These are phyloP conservation scores for Hanseniaspora lindneri DNA, from an alignment of 805 yeast genomes.

Conservation along the genomic window DNA sequence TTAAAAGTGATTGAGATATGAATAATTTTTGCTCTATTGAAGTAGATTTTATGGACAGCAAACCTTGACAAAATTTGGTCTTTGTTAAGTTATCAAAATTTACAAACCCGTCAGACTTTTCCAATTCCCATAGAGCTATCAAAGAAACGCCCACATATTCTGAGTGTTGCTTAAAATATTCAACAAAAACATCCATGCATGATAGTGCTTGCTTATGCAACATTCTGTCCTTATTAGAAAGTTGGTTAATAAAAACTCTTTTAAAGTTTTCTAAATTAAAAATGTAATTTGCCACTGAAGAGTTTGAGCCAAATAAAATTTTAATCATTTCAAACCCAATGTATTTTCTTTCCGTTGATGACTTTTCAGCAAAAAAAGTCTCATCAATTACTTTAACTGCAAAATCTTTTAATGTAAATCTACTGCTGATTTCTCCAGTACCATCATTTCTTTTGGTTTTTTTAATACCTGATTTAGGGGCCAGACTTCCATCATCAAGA, in stretches of 20 bases:
- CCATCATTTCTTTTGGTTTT: slow-evolving; percentile 21
- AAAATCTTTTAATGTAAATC: slow-evolving; percentile 45
- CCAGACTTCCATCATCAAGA: slow-evolving; percentile 31
- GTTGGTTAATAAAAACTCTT: slow-evolving; percentile 66
- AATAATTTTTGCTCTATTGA: slow-evolving; percentile 12
- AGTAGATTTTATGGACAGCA: slow-evolving; percentile 26
- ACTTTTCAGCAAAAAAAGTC: slow-evolving; percentile 56
- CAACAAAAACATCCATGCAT: slow-evolving; percentile 35
- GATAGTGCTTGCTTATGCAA: slow-evolving; percentile 55
- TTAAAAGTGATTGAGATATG: slow-evolving; percentile 19
- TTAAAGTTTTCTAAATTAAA: slow-evolving; percentile 50
- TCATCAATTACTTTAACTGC: slow-evolving; percentile 77
- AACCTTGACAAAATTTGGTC: slow-evolving; percentile 46
- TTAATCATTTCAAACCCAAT: slow-evolving; percentile 71
- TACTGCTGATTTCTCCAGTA: slow-evolving; percentile 6
- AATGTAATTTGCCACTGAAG: slow-evolving; percentile 22
- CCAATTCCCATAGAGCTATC: slow-evolving; percentile 29
- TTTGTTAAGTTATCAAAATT: slow-evolving; percentile 70
- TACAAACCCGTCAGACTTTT: slow-evolving; percentile 39
- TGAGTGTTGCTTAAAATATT: slow-evolving; percentile 31
- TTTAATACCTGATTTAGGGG: too few relatives aligned
- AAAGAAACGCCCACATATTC: slow-evolving; percentile 28
- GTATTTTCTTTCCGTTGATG: slow-evolving; percentile 77
- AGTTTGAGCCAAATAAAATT: slow-evolving; percentile 32
- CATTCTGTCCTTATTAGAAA: slow-evolving; percentile 51